These are phyloP conservation scores for Castanea crenata DNA, from an alignment of 306 rosid species.

Conservation along the genomic window DNA sequence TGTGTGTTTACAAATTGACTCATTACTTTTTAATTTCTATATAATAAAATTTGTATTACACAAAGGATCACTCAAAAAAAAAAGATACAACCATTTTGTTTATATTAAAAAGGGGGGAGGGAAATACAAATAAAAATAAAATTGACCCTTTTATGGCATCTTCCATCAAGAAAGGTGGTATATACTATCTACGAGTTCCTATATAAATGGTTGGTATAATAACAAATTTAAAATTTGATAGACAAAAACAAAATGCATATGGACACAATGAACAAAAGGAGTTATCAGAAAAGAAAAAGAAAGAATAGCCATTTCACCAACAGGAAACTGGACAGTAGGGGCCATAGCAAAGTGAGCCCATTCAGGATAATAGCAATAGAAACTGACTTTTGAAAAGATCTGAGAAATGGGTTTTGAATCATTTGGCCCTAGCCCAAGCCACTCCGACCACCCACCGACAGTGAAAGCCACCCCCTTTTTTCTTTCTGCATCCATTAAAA, in stretches of 20 bases:
- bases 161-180: too few relatives aligned
- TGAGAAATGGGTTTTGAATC: constrained; percentile 13
- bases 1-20: too few relatives aligned
- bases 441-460: constrained; percentile 60
- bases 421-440: constrained; percentile 34
- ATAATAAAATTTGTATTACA: too few relatives aligned
- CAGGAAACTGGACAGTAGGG: constrained; percentile 43
- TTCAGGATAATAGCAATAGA: constrained; percentile 41
- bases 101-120: too few relatives aligned
- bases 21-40: too few relatives aligned
- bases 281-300: constrained; percentile 26
- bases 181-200: background rate
- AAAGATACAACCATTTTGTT: too few relatives aligned
- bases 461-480: constrained; percentile 32
- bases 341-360: constrained; percentile 48
- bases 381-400: constrained; percentile 30
- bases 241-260: constrained; percentile 32
- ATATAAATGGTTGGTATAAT: constrained; percentile 14
- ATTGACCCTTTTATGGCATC: too few relatives aligned
- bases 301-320: constrained; percentile 43
- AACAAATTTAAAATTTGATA: constrained; percentile 22
- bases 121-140: too few relatives aligned
- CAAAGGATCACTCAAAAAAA: too few relatives aligned
- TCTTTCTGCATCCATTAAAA: background rate
- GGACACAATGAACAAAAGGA: constrained; percentile 32